Conservation (phyloP, 331 rosid genomes). For the Acacia concinna region DNA sequence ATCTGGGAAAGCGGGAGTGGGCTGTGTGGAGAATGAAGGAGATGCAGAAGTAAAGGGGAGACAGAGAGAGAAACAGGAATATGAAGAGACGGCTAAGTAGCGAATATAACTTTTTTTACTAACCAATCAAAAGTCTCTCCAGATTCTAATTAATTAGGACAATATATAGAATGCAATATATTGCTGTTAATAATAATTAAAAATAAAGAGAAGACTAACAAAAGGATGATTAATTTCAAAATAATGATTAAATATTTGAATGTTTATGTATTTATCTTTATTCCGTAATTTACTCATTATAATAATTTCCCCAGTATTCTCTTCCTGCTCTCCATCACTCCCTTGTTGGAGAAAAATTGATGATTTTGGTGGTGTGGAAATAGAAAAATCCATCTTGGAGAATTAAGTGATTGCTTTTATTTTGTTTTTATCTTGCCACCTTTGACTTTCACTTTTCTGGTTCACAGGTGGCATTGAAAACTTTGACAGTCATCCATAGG, state of each 20-base stretch:
- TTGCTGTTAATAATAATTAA: background rate
- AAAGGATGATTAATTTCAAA: background rate
- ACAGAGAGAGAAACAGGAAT: background rate
- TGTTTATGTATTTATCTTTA: background rate
- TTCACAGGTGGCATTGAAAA: slow-evolving; percentile 88
- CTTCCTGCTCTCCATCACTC: background rate
- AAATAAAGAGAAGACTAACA: background rate
- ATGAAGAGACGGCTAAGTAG: background rate
- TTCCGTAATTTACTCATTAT: background rate
- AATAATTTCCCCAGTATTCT: background rate
- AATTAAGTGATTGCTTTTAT: background rate
- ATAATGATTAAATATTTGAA: background rate
- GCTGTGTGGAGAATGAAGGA: background rate
- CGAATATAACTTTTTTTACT: background rate
- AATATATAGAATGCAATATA: background rate
- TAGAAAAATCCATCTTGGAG: background rate
- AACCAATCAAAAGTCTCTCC: background rate
- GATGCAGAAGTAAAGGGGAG: background rate
- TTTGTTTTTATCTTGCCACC: background rate
- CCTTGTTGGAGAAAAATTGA: background rate
- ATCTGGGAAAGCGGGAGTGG: background rate
- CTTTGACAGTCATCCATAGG: slow-evolving; percentile 88
- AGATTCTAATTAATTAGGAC: too few species aligned
- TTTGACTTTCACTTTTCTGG: slow-evolving; percentile 28
- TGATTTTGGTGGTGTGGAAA: background rate